Evolutionary conservation across 176 grass and related monocot genomes (phyloP).

Genomic region (Oryza punctata): DNA sequence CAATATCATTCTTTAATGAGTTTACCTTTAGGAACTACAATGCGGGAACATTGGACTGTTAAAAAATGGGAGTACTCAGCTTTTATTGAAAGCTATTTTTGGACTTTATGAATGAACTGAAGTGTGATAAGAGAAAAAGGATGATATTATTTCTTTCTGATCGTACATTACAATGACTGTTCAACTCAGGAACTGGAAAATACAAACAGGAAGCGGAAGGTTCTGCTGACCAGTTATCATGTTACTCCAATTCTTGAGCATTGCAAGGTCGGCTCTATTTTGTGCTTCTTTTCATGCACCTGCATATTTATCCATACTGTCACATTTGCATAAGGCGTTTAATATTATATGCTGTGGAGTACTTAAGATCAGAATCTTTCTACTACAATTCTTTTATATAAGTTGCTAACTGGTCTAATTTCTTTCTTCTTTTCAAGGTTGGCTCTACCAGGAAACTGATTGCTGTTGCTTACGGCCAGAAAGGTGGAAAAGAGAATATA

Average conservation of each 20-base stretch:
- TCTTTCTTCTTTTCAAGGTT: slow-evolving; percentile 53
- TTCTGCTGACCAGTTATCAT: slow-evolving; percentile 69
- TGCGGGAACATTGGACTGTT: slow-evolving; percentile 6
- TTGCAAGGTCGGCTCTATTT: slow-evolving; percentile 68
- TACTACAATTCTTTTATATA: slow-evolving; percentile 9
- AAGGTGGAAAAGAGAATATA: slow-evolving; percentile 86
- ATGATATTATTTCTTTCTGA: slow-evolving; percentile 2
- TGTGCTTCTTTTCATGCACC: slow-evolving; percentile 1
- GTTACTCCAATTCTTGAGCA: slow-evolving; percentile 96
- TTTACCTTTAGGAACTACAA: slow-evolving; percentile 15
- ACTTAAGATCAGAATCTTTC: slow-evolving; percentile 6
- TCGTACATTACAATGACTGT: slow-evolving; percentile 27
- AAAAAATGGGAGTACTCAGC: background rate
- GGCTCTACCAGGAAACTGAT: slow-evolving; percentile 70
- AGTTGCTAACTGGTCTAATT: slow-evolving; percentile 21
- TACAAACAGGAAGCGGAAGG: slow-evolving; percentile 68
- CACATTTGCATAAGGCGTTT: background rate
- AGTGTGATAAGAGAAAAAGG: slow-evolving; percentile 22
- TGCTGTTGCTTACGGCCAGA: slow-evolving; percentile 79
- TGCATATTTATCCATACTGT: background rate
- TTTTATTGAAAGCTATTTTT: slow-evolving; percentile 21
- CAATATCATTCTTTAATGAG: slow-evolving; percentile 25
- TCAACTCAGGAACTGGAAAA: slow-evolving; percentile 80
- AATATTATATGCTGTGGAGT: slow-evolving; percentile 21
- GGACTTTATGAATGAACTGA: slow-evolving; percentile 33